These are phyloP conservation scores for Saccharomycopsis sp. DNA, from an alignment of 805 yeast species.

Conservation along the genomic window DNA sequence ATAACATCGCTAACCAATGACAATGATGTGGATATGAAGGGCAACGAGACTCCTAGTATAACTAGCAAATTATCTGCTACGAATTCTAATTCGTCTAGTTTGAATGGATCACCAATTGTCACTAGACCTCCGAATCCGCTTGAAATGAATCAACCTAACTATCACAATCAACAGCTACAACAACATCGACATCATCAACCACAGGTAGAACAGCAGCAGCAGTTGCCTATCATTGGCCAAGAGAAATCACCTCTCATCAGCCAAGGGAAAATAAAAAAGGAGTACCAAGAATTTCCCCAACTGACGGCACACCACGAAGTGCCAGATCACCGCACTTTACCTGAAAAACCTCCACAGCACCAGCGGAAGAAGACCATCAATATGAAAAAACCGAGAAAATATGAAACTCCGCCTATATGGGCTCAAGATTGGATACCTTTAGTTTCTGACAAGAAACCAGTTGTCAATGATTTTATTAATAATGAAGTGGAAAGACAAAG, in stretches of 20 bases:
- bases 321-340: background rate
- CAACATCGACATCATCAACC: background rate
- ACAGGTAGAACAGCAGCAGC: no score
- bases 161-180: background rate
- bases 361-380: background rate
- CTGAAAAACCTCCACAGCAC: no score
- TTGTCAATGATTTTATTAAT: background rate
- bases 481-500: conserved; percentile 10
- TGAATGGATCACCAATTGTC: conserved; percentile 8
- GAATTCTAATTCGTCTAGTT: conserved; percentile 4
- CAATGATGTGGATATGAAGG: conserved; percentile 38
- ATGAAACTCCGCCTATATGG: conserved; percentile 54
- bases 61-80: conserved; percentile 23
- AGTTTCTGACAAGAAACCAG: conserved; percentile 21
- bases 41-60: conserved; percentile 33
- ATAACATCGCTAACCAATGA: conserved; percentile 35
- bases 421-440: conserved; percentile 66
- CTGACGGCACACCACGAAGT: background rate
- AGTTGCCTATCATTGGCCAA: no score
- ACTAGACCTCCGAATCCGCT: background rate
- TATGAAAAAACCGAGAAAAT: conserved; percentile 15
- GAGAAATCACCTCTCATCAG: no score
- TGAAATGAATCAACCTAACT: background rate
- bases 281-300: no score
- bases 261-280: no score